Evolutionary conservation across 73 alveolate genomes (phyloP), one percentile per base, ranked within the genome.

Genomic region (Paramecium sexaurelia): DNA sequence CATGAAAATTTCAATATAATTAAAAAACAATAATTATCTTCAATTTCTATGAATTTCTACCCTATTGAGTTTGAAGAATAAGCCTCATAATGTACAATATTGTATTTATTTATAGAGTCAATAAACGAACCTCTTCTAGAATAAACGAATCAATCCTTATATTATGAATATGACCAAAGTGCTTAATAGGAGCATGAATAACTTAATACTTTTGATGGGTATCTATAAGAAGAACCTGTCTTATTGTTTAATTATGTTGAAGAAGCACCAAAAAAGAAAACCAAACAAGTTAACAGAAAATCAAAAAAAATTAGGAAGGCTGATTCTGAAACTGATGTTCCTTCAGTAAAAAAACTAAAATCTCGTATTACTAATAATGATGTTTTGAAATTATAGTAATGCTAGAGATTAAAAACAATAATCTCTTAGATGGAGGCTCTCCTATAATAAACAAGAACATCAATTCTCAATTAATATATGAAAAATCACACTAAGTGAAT

Each of bases 181-280:
- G 83, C 83, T 29, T 61, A 61, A 22, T 29, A 29, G 22, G 39
- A 29, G 26, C 83, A 41, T 11, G 87, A 73, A 73, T 22, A 73
- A 73, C 87, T 73, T 3, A 39, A 73, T 73, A 73, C 87, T 15
- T 73, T 73, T 73, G 87, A 73, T 36, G 87, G 87, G 32, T 73
- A 73, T 39, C 2, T 73, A 73, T 19, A 73, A 36, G 87, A 73
- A 73, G 87, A 73, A 37, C 87, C 87, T 33, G 57, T 73, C 56
- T 19, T 73, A 11, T 13, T 36, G 55, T 73, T 73, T 39, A 73
- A 73, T 39, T 73, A 33, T 39, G 87, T 73, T 7, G 87, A 73
- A 32, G 87, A 73, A 39, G 87, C 87, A 36, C 87, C 87, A 20
- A 73, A 73, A 39, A 73, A n/a, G 87, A 73, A 73, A 73, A 33